Evolutionary conservation across 352 stramenopile genomes (phyloP).

Genomic region (Phytophthora capsici): DNA sequence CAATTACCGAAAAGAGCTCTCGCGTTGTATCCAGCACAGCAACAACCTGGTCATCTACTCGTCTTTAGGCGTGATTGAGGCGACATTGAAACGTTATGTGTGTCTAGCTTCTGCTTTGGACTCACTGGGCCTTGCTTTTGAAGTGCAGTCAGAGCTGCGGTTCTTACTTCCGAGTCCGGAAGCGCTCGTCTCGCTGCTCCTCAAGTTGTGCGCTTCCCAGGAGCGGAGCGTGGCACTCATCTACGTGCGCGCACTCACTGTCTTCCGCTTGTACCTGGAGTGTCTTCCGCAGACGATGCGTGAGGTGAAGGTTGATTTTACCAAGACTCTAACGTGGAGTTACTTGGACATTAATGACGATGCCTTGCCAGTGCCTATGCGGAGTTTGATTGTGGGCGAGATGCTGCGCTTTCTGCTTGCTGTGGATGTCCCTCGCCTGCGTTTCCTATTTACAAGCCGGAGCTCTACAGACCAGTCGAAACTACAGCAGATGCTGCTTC

Average conservation of each 20-base stretch:
- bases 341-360: constrained; percentile 43
- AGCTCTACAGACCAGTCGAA: constrained; percentile 47
- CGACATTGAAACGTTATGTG: constrained; percentile 61
- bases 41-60: constrained; percentile 83
- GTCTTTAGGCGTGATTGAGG: constrained; percentile 70
- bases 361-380: constrained; percentile 34
- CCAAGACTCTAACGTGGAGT: constrained; percentile 76
- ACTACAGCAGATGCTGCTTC: constrained; percentile 65
- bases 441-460: constrained; percentile 50
- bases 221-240: constrained; percentile 55
- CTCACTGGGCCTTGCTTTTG: constrained; percentile 20
- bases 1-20: constrained; percentile 82
- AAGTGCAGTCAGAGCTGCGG: constrained; percentile 73
- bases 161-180: constrained; percentile 80
- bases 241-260: constrained; percentile 75
- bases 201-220: constrained; percentile 67
- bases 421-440: constrained; percentile 63
- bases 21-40: constrained; percentile 76
- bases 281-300: constrained; percentile 77
- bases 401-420: constrained; percentile 72
- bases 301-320: constrained; percentile 87
- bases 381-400: constrained; percentile 69
- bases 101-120: constrained; percentile 38
- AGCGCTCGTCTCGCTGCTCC: constrained; percentile 76
- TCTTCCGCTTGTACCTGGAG: constrained; percentile 80